phyloP scores from a whole-genome alignment of 106 monocot genomes.

The Ottelia alismoides region DNA sequence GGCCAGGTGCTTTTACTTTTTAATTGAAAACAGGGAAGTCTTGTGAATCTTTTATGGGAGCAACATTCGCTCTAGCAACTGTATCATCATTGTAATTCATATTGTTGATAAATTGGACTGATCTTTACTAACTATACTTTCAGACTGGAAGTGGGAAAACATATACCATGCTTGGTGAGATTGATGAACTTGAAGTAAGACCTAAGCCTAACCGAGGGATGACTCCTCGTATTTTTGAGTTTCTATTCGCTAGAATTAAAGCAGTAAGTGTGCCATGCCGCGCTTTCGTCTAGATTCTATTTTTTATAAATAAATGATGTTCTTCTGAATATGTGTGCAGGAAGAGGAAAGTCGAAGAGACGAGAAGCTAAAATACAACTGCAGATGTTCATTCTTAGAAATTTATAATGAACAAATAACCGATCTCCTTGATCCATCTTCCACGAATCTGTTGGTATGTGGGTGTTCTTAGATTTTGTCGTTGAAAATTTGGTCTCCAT shows the following conservation, averaged over 20 bases:
- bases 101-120: neutral
- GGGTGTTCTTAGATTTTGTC: no score
- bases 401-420: constrained; percentile 98
- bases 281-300: neutral
- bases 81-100: neutral
- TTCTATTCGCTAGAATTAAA: constrained; percentile 91
- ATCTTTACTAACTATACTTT: no score
- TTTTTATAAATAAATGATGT: neutral
- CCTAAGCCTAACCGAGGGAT: constrained; percentile 73
- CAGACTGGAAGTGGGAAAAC: constrained; percentile 99
- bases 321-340: constrained; percentile 18
- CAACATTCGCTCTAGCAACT: no score
- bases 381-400: constrained; percentile 92
- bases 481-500: no score
- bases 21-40: neutral
- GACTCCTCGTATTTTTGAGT: constrained; percentile 96
- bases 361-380: constrained; percentile 81
- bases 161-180: constrained; percentile 93
- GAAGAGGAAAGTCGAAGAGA: constrained; percentile 94
- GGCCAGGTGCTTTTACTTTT: constrained; percentile 44
- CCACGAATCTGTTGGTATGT: constrained; percentile 74
- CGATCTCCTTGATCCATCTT: constrained; percentile 93
- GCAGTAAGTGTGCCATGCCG: constrained; percentile 33
- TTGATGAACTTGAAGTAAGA: constrained; percentile 46
- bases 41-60: neutral